phyloP scores from a whole-genome alignment of 2,329 filamentous ascomycete species.

The Hortaea sp. region DNA sequence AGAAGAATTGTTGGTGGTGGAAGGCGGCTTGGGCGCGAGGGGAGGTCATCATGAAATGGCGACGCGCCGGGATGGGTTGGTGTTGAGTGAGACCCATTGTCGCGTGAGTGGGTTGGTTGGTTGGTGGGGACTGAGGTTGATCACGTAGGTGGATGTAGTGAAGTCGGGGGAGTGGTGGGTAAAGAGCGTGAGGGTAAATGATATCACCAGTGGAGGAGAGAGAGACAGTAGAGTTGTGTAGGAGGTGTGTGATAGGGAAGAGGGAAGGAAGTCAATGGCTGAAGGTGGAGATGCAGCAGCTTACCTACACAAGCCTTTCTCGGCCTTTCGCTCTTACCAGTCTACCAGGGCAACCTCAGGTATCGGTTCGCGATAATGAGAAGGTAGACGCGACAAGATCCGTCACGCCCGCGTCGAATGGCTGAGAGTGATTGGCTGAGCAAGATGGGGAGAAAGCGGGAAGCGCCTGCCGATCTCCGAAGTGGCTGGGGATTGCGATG shows the following conservation, averaged over 20 bases:
- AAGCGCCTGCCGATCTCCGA: too few species aligned
- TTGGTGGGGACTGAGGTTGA: neutral
- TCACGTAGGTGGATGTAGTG: too few species aligned
- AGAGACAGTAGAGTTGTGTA: neutral
- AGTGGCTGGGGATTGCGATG: too few species aligned
- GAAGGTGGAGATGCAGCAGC: too few species aligned
- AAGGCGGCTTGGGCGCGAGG: conserved; percentile 6
- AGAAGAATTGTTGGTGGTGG: conserved; percentile 9
- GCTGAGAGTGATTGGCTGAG: too few species aligned
- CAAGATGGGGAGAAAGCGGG: too few species aligned
- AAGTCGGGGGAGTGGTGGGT: neutral
- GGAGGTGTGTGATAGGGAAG: neutral
- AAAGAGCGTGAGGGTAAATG: neutral
- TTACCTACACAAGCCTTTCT: too few species aligned
- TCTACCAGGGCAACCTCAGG: too few species aligned
- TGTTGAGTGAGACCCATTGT: conserved; percentile 3
- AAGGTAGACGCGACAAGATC: too few species aligned
- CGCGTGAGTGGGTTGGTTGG: neutral
- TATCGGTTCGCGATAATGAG: too few species aligned
- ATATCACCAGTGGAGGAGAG: neutral
- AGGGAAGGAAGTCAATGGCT: neutral
- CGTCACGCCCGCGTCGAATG: too few species aligned
- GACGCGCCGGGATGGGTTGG: conserved; percentile 1
- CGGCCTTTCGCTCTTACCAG: too few species aligned
- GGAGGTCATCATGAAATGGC: conserved; percentile 8